Base-by-base conservation (phyloP, 306 rosid species). In the Sindora glabra region DNA sequence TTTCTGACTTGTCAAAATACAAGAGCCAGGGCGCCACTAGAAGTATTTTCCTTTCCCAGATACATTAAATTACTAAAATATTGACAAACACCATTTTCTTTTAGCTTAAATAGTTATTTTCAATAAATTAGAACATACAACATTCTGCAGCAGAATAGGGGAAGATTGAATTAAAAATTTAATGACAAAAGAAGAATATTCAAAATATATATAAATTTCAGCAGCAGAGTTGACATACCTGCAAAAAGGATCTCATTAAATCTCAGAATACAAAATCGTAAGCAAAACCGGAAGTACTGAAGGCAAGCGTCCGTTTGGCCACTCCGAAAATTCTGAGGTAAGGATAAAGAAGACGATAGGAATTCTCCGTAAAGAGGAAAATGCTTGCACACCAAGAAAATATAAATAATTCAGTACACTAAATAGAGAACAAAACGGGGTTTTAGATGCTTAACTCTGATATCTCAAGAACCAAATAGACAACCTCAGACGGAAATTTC, bases 401-500 rank as follows among this genome's bases (percentile, higher is more conserved):
- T n/a, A 40, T 5, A 1, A 30, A 56, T 45, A 17, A 45, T 10
- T 45, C 12, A 13, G 14, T 45, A 18, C 27, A 9, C 50, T 8
- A 40, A 9, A 40, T 4, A 2, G n/a, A 39, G 30, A 56, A 50
- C 17, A 53, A 18, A 47, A 46, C 38, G 26, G 14, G 45, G 40
- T 50, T 22, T 34, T 6, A 13, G 53, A 50, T 21, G 38, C 25
- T 45, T 46, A 50, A 22, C 19, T 34, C 8, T 16, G 23, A 14
- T 2, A 57, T 50, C 22, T 23, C 49, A 9, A 14, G 23, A 24
- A 25, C 36, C 48, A 5, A 0, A 26, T 44, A 23, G 50, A 42
- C 41, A 72, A 42, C 65, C 23, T n/a, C 1, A 19, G 65, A 46
- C 32, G 45, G 50, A 70, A 70, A 64, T 44, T 68, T 49, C 71